Conservation (phyloP, 2,329 filamentous ascomycete species). For the Fonsecaea erecta region DNA sequence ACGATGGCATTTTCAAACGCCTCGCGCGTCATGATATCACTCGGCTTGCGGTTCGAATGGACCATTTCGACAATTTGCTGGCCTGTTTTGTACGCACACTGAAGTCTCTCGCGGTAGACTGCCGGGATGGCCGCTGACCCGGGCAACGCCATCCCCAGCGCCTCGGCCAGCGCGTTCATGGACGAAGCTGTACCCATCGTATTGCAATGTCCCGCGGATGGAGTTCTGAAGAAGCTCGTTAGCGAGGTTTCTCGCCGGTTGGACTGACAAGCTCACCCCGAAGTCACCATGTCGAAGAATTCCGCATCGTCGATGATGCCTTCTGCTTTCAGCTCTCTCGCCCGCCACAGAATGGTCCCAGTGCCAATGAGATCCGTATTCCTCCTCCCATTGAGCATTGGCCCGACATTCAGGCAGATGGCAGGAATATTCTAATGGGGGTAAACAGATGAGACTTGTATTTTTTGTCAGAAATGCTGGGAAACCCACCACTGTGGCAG, state of each 20-base stretch:
- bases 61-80: conserved; percentile 58
- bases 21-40: conserved; percentile 60
- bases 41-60: conserved; percentile 54
- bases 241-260: too few relatives aligned
- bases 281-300: conserved; percentile 53
- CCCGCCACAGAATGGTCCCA: conserved; percentile 56
- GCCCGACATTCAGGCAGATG: conserved; percentile 58
- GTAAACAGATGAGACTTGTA: too few relatives aligned
- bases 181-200: conserved; percentile 61
- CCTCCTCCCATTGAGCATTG: conserved; percentile 52
- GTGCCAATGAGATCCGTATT: conserved; percentile 52
- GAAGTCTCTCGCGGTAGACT: conserved; percentile 54
- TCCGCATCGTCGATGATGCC: conserved; percentile 53
- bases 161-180: conserved; percentile 59
- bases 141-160: conserved; percentile 58
- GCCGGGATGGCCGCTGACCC: conserved; percentile 59
- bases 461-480: too few relatives aligned
- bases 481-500: conserved; percentile 49
- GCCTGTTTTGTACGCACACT: conserved; percentile 57
- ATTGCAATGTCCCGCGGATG: conserved; percentile 57
- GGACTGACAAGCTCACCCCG: conserved; percentile 16
- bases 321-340: conserved; percentile 54
- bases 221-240: conserved; percentile 43
- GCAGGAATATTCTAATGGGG: conserved; percentile 51
- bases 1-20: conserved; percentile 63